These are phyloP conservation scores for Vigna hirtella DNA, from an alignment of 306 rosid species.

Conservation along the genomic window DNA sequence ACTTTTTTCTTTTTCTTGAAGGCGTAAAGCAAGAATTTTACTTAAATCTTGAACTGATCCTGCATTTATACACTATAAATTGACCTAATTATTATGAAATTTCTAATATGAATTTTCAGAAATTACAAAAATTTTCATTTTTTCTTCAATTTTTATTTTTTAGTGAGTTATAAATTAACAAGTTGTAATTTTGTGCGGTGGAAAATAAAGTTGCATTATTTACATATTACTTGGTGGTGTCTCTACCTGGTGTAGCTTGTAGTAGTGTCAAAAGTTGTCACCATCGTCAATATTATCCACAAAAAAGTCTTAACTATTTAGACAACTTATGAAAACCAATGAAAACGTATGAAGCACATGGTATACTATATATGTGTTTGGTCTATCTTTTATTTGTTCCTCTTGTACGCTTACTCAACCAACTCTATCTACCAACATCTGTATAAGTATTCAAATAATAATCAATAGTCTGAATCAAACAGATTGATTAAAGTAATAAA, in stretches of 20 bases:
- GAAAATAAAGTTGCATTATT: neutral
- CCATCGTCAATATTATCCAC: constrained; percentile 19
- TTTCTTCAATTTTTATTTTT: no score
- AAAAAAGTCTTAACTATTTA: neutral
- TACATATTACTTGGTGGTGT: neutral
- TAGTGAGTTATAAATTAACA: neutral
- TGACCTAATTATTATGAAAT: no score
- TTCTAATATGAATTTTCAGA: no score
- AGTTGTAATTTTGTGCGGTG: constrained; percentile 6
- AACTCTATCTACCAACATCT: constrained; percentile 35
- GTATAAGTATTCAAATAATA: neutral
- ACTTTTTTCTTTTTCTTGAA: no score
- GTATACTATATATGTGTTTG: constrained; percentile 4
- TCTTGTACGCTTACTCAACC: constrained; percentile 13
- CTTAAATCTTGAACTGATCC: no score
- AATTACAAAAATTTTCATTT: no score
- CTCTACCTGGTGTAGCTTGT: constrained; percentile 3
- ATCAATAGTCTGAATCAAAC: constrained; percentile 4
- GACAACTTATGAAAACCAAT: neutral
- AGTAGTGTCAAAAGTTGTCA: constrained; percentile 1
- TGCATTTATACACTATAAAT: no score
- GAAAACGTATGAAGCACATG: constrained; percentile 29
- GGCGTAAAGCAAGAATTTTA: no score
- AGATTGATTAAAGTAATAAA: neutral
- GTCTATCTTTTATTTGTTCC: constrained; percentile 5